Base-by-base conservation (phyloP, 345 rosid species). In the Punica granatum region DNA sequence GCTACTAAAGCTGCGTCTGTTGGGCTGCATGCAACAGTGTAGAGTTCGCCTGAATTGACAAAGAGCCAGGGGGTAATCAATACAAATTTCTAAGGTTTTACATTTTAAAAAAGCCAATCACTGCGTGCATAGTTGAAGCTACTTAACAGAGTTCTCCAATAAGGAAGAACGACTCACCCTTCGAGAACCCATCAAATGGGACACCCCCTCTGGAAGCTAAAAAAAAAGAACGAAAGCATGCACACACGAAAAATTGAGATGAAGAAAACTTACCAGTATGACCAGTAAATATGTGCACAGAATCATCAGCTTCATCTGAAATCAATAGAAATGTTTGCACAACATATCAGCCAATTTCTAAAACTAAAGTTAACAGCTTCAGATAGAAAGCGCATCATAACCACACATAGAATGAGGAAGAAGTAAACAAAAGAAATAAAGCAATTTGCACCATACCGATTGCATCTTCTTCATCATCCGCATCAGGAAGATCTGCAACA, bases 241-340 rank as follows among this genome's bases (percentile, higher is more conserved):
- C 6, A 14, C 46, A 34, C n/a, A 13, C 7, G 10, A 21, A 14
- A 59, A 68, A 28, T 2, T 34, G 60, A 36, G 34, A 51, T 60
- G 60, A 60, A 19, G 8, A 53, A 37, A 42, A 25, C 5, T 14
- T 73, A 90, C 98, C 92, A 19, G 84, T 77, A 54, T 93, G 97
- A 60, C 96, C 98, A 0, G 97, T 87, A 80, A 93, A 93, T 48
- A 82, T 86, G 78, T 90, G 98, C 76, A 87, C n/a, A 3, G 98
- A 90, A 74, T 90, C 98, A 79, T 92, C 98, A 41, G 74, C 70
- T 60, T 85, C 92, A 36, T 88, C 94, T 88, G 77, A n/a, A 64
- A 72, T 39, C 63, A 44, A n/a, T n/a, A n/a, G n/a, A n/a, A n/a
- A n/a, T n/a, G n/a, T n/a, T 63, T 30, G 34, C 28, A 21, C n/a